Evolutionary conservation across 2,329 filamentous ascomycete species (phyloP).

Genomic region (Akanthomyces uredinophilus): DNA sequence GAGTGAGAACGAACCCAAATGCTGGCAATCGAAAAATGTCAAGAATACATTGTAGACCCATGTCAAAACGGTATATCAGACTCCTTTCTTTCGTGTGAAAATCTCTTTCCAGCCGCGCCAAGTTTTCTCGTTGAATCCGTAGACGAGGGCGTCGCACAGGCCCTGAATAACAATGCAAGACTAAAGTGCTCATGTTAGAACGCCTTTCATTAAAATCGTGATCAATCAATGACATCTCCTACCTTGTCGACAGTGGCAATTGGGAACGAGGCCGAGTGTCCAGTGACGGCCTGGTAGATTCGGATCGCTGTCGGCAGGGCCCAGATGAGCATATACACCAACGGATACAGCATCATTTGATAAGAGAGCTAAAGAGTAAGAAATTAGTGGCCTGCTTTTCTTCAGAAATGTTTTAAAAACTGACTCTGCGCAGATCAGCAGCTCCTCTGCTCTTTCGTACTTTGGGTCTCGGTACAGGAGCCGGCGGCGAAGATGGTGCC

Average conservation of each 20-base stretch:
- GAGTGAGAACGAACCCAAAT: background rate
- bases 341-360: constrained; percentile 38
- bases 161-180: constrained; percentile 37
- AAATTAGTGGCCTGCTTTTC: too few species aligned
- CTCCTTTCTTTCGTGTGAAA: constrained; percentile 11
- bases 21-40: background rate
- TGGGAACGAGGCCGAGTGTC: constrained; percentile 30
- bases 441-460: background rate
- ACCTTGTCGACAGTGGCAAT: constrained; percentile 30
- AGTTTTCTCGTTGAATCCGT: constrained; percentile 21
- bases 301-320: constrained; percentile 35
- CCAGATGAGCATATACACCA: constrained; percentile 38
- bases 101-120: constrained; percentile 11
- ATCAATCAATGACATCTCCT: background rate
- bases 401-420: background rate
- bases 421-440: constrained; percentile 20
- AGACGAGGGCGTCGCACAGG: constrained; percentile 36
- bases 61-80: too few species aligned
- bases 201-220: background rate
- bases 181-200: constrained; percentile 13
- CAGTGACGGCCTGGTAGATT: constrained; percentile 33
- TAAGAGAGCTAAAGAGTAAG: constrained; percentile 28
- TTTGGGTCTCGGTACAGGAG: background rate
- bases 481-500: background rate
- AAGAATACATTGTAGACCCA: background rate